Evolutionary conservation across 2,329 filamentous ascomycete species (phyloP).

Genomic region (Blastomyces emzantsi): DNA sequence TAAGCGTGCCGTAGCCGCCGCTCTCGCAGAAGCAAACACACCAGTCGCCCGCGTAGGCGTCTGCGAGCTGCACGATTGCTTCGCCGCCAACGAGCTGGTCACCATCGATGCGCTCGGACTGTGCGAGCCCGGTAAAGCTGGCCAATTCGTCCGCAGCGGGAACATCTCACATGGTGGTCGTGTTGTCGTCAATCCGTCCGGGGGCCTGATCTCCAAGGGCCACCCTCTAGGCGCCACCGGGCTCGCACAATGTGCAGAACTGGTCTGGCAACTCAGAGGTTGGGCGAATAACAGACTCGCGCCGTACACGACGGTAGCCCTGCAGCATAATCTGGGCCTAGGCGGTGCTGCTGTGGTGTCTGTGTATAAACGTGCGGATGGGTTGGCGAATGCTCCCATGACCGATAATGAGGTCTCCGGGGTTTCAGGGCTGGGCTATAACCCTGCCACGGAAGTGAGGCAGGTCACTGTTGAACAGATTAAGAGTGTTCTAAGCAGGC

Average conservation of each 20-base stretch:
- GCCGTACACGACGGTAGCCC: conserved; percentile 13
- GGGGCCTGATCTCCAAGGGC: conserved; percentile 26
- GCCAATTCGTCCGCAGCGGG: conserved; percentile 19
- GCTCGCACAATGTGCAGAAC: conserved; percentile 25
- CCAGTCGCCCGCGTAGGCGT: conserved; percentile 18
- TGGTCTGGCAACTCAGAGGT: conserved; percentile 25
- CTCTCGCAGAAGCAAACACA: conserved; percentile 19
- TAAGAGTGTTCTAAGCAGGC: conserved; percentile 10
- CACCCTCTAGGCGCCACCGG: conserved; percentile 26
- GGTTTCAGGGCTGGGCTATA: conserved; percentile 10
- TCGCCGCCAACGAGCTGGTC: conserved; percentile 23
- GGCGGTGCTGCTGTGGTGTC: conserved; percentile 24
- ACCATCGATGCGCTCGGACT: conserved; percentile 22
- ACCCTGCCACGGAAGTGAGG: conserved; percentile 13
- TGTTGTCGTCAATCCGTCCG: conserved; percentile 23
- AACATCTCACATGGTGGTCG: conserved; percentile 21
- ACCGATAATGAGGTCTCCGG: conserved; percentile 6
- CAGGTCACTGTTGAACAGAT: conserved; percentile 13
- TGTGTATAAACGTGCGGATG: conserved; percentile 16
- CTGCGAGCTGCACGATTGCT: conserved; percentile 26
- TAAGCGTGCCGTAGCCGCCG: conserved; percentile 18
- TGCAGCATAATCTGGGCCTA: conserved; percentile 26
- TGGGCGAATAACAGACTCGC: conserved; percentile 24
- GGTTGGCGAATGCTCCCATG: background rate
- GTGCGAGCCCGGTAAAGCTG: conserved; percentile 19